These are phyloP conservation scores for Cyberlindnera petersonii DNA, from an alignment of 805 yeast genomes.

Conservation along the genomic window DNA sequence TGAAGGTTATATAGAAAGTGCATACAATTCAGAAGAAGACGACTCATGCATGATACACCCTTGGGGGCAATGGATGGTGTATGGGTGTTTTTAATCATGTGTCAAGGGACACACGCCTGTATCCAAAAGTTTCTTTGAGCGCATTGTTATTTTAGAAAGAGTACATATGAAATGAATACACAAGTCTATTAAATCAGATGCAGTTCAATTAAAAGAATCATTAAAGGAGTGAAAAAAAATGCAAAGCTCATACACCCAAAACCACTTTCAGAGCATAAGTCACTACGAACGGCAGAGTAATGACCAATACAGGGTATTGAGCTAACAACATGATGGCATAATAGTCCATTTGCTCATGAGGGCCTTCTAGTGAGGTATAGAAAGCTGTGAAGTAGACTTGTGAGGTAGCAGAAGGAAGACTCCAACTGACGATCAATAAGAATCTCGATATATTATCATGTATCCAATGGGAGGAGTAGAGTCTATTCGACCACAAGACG, in stretches of 20 bases:
- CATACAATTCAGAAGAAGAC: too few species aligned
- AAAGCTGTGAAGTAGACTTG: conserved; percentile 86
- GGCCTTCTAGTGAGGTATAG: conserved; percentile 63
- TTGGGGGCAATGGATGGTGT: too few species aligned
- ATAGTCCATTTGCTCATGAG: conserved; percentile 69
- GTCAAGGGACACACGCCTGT: too few species aligned
- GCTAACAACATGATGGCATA: conserved; percentile 69
- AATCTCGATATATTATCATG: conserved; percentile 58
- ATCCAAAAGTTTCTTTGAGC: too few species aligned
- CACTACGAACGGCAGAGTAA: conserved; percentile 68
- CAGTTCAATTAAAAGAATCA: not conserved
- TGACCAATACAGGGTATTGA: conserved; percentile 65
- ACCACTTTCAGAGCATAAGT: conserved; percentile 21
- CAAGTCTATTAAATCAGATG: not conserved
- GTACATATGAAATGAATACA: too few species aligned
- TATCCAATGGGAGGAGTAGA: conserved; percentile 61
- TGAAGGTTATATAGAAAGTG: too few species aligned
- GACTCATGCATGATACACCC: too few species aligned
- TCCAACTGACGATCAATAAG: conserved; percentile 68
- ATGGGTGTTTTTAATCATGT: too few species aligned
- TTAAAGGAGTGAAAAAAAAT: too few species aligned
- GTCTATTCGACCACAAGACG: conserved; percentile 56
- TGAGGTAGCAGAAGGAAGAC: conserved; percentile 85
- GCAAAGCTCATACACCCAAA: conserved; percentile 6
- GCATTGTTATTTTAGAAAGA: too few species aligned